Evolutionary conservation across 1,139 yeast species (phyloP).

Genomic region (Blastobotrys elegans): DNA sequence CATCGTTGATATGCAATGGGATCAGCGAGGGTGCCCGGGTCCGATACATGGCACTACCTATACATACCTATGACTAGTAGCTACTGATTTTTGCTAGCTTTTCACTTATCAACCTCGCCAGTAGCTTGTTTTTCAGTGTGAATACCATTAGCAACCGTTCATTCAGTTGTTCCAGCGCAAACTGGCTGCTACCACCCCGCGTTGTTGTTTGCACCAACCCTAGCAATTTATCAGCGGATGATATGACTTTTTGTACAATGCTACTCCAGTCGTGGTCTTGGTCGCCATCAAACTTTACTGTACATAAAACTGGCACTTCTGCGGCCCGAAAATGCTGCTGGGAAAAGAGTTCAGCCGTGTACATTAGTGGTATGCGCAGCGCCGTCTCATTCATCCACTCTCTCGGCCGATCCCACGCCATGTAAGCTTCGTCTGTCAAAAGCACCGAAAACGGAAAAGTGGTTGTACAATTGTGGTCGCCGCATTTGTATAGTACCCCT

Average conservation of each 20-base stretch:
- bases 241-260: background rate
- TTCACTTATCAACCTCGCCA: background rate
- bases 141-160: constrained; percentile 1
- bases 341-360: constrained; percentile 27
- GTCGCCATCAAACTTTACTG: background rate
- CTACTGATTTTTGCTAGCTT: constrained; percentile 1
- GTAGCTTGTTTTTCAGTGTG: constrained; percentile 3
- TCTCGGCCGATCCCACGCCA: constrained; percentile 19
- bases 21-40: too few species aligned
- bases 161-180: background rate
- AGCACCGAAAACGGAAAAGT: constrained; percentile 25
- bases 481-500: constrained; percentile 28
- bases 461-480: constrained; percentile 13
- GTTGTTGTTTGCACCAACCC: background rate
- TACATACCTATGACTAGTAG: too few species aligned
- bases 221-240: background rate
- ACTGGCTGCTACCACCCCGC: background rate
- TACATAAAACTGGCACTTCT: constrained; percentile 15
- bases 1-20: too few species aligned
- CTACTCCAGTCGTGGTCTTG: background rate
- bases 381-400: constrained; percentile 10
- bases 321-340: constrained; percentile 21
- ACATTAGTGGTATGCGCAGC: constrained; percentile 23
- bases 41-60: too few species aligned
- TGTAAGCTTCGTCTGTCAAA: constrained; percentile 27